These are phyloP conservation scores for Rhexocercosporidium sp. DNA, from an alignment of 2,329 filamentous ascomycete genomes.

Conservation along the genomic window DNA sequence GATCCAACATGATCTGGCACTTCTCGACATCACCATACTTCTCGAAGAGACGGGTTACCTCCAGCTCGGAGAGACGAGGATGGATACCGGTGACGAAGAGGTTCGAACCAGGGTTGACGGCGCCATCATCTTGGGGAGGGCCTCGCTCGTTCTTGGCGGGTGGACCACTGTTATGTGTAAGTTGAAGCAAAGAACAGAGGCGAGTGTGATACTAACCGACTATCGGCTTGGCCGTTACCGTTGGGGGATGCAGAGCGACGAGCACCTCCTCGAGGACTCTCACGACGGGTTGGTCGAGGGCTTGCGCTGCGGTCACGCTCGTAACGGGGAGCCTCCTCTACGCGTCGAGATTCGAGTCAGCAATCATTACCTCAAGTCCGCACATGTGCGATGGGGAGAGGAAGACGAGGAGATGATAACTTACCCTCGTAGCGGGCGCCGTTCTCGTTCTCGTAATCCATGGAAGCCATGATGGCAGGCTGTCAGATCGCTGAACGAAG, in stretches of 20 bases:
- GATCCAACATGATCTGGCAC: constrained; percentile 99
- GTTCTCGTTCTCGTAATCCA: constrained; percentile 74
- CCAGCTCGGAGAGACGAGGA: constrained; percentile 85
- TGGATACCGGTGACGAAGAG: constrained; percentile 99
- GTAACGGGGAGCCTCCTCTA: constrained; percentile 69
- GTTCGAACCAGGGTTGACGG: constrained; percentile 93
- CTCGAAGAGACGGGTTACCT: constrained; percentile 94
- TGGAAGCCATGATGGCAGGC: constrained; percentile 54
- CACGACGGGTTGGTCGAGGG: background rate
- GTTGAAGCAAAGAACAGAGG: background rate
- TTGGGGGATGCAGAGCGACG: constrained; percentile 68
- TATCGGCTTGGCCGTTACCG: constrained; percentile 53
- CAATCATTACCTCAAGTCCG: constrained; percentile 9
- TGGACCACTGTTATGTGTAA: constrained; percentile 41
- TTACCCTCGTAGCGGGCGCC: constrained; percentile 70
- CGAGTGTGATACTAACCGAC: constrained; percentile 47
- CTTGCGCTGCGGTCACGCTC: constrained; percentile 60
- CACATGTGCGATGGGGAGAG: background rate
- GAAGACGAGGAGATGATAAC: constrained; percentile 30
- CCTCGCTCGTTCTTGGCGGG: constrained; percentile 58
- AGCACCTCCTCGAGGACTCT: constrained; percentile 55
- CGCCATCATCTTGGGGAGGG: constrained; percentile 70
- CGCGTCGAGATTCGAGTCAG: constrained; percentile 33
- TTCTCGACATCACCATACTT: constrained; percentile 99
- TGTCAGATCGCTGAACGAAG: constrained; percentile 25